A percentile compares a stretch with the other conserved stretches of the same genome.
Conservation (phyloP, 2,329 filamentous ascomycete species). For the Neopestalotiopsis rosae region DNA sequence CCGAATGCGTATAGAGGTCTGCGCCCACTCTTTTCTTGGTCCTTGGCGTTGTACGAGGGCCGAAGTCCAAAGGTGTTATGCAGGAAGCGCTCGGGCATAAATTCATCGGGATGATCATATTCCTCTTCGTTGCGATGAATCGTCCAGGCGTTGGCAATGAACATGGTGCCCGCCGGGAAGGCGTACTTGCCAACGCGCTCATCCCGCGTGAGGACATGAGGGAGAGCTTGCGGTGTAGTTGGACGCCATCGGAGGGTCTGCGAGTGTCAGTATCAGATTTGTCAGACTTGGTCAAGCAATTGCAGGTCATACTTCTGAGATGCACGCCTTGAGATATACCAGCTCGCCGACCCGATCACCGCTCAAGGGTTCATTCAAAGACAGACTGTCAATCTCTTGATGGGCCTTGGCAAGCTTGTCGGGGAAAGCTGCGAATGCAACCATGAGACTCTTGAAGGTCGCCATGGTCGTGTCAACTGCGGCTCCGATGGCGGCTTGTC, state of each 20-base stretch:
- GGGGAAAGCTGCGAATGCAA: constrained; percentile 14
- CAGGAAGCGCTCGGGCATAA: constrained; percentile 17
- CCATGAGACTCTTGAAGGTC: constrained; percentile 17
- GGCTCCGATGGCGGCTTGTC: constrained; percentile 12
- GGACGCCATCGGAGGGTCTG: constrained; percentile 8
- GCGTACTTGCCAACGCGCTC: not conserved
- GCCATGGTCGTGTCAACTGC: constrained; percentile 15
- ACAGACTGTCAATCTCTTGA: constrained; percentile 5
- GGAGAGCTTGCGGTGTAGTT: not conserved
- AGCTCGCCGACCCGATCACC: not conserved
- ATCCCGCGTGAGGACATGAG: constrained; percentile 14
- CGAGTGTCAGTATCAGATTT: not conserved
- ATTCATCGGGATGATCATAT: constrained; percentile 16
- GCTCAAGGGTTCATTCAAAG: not conserved
- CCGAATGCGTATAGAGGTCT: constrained; percentile 11
- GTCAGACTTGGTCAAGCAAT: no score
- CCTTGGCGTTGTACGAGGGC: not conserved
- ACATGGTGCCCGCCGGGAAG: constrained; percentile 7
- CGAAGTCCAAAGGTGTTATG: constrained; percentile 15
- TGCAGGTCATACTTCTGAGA: constrained; percentile 8
- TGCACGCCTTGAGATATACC: constrained; percentile 11
- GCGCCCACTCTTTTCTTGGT: constrained; percentile 5
- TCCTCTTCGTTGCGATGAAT: constrained; percentile 14
- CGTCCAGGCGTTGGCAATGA: constrained; percentile 16
- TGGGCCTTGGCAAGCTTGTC: constrained; percentile 11